phyloP scores from a whole-genome alignment of 768 basidiomycete genomes.

The Lyophyllum shimeji region DNA sequence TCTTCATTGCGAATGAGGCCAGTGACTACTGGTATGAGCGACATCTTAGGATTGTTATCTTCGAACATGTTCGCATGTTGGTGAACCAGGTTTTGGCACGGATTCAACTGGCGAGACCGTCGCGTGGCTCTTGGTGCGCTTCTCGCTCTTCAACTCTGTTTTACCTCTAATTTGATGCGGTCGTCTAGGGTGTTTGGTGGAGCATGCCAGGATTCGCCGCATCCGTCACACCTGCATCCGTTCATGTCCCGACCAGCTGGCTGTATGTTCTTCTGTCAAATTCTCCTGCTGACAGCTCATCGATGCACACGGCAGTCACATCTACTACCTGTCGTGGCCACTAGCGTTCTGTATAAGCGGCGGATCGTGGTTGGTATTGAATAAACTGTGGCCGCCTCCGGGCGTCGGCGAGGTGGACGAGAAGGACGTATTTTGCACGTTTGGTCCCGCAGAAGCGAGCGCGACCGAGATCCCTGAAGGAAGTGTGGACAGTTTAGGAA shows the following conservation, averaged over 20 bases:
- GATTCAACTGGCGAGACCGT: conserved; percentile 10
- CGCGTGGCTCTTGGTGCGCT: conserved; percentile 5
- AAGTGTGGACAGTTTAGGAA: background rate
- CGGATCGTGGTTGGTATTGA: conserved; percentile 20
- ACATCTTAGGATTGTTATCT: conserved; percentile 20
- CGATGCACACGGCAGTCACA: conserved; percentile 15
- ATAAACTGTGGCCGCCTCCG: conserved; percentile 23
- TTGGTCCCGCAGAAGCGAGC: conserved; percentile 6
- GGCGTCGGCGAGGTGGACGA: conserved; percentile 24
- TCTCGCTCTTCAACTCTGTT: background rate
- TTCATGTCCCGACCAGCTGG: conserved; percentile 21
- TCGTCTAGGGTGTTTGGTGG: conserved; percentile 26
- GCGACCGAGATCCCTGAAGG: background rate
- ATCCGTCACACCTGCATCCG: conserved; percentile 15
- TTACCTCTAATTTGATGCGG: background rate
- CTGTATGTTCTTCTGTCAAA: conserved; percentile 15
- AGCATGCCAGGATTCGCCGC: conserved; percentile 27
- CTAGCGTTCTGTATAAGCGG: conserved; percentile 24
- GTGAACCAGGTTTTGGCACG: conserved; percentile 22
- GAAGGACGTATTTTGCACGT: conserved; percentile 20
- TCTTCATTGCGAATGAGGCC: conserved; percentile 21
- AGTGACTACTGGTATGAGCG: conserved; percentile 32
- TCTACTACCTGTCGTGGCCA: conserved; percentile 27
- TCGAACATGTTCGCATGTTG: background rate
- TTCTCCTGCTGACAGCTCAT: background rate